Base-by-base conservation (phyloP, 768 basidiomycete species). In the Suillus placidus region DNA sequence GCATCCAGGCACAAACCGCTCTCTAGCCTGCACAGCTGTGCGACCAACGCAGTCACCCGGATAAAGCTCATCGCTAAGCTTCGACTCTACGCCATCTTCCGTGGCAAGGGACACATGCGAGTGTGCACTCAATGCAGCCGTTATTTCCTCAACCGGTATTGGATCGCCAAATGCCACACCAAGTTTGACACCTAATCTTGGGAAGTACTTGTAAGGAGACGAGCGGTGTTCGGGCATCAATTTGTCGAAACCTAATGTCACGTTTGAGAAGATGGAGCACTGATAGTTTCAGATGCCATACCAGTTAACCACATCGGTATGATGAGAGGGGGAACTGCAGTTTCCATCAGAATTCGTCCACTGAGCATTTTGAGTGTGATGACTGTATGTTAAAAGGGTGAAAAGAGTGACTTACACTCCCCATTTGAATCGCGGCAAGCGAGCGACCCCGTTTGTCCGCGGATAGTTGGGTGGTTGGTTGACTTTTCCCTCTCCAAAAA, bases 301-400 rank as follows among this genome's bases (percentile, higher is more conserved):
- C 90, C 89, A n/a, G 91, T 90, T 14, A 98, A 80, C 94, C 94
- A 99, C 84, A 97, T 92, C 2, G 96, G 96, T 67, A 99, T 89
- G 65, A 97, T 87, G 26, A 88, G 76, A 3, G 96, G 96, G 52
- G 87, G 83, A n/a, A 80, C 71, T 16, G 80, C 74, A 10, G 83
- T 79, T 64, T 89, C 87, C 85, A 89, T 95, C 52, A 99, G 73
- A 40, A 97, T 91, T 32, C 95, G 85, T 45, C 93, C 93, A 34
- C 94, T 96, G 71, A 43, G 63, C 64, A 30, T 54, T 34, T 12
- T 55, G 23, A 34, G 54, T 54, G 30, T 56, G 40, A 52, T 67
- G 47, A 64, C 30, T 14, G 6, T 3, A 37, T 47, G 20, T 37
- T 42, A 38, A 14, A 20, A 34, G 23, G 52, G 30, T 30, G 61